Conservation (phyloP, 148 eudicot species). For the Vaccinium macrocarpon region DNA sequence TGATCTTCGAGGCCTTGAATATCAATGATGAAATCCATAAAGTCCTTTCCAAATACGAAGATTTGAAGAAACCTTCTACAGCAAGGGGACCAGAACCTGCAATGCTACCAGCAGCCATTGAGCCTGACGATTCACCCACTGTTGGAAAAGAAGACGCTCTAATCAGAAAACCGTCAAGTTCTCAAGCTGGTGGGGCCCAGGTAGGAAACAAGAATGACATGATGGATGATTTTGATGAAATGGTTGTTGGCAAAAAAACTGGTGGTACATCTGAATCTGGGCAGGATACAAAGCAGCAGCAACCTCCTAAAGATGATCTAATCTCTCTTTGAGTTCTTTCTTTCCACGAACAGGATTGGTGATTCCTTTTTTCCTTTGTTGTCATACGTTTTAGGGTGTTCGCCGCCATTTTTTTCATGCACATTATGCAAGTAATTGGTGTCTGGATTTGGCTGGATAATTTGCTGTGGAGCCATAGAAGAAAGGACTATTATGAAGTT, state of each 20-base stretch:
- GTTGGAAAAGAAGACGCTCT: constrained; percentile 65
- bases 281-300: not conserved
- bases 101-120: constrained; percentile 83
- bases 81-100: constrained; percentile 71
- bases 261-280: not conserved
- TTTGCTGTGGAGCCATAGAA: not conserved
- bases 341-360: not conserved
- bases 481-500: not conserved
- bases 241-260: not conserved
- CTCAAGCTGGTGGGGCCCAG: not conserved
- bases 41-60: constrained; percentile 70
- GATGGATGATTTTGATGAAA: not conserved
- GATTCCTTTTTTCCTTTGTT: not conserved
- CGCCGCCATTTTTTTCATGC: not conserved
- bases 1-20: constrained; percentile 89
- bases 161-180: constrained; percentile 46
- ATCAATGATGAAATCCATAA: constrained; percentile 92
- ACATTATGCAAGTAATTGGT: not conserved
- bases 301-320: not conserved
- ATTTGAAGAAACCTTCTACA: constrained; percentile 52
- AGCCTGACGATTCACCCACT: constrained; percentile 81
- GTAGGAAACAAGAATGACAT: not conserved
- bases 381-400: not conserved
- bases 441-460: not conserved
- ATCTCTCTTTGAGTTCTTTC: not conserved